Base-by-base conservation (phyloP, 2,329 filamentous ascomycete genomes). In the Calonectria pteridis region DNA sequence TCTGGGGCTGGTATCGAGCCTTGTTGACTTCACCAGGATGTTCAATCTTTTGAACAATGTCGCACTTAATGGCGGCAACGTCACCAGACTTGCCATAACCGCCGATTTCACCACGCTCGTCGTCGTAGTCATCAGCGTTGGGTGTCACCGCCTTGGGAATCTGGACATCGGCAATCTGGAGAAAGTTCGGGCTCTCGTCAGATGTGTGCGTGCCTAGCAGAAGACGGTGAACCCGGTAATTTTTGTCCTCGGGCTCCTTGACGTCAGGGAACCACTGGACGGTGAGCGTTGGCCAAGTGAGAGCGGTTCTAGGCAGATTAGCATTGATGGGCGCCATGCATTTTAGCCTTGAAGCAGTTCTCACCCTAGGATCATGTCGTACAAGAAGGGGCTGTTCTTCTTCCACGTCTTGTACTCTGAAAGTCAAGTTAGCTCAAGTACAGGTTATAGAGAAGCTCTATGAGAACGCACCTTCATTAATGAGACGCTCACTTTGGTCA, bases 331-430 rank as follows among this genome's bases (percentile, higher is more conserved):
- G 49, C 29, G 67, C 23, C 67, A 66, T 40, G 29, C 29, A 67
- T 50, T 49, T 31, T 13, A 16, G 55, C 1, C 67, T 64, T 53
- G 11, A 75, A 72, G 29, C 40, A 3, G n/a, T 69, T n/a, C 73
- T 77, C 85, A 93, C 92, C 93, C 96, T 76, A 98, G 90, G 77
- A 99, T 97, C 92, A 98, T 95, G 84, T 99, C 97, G 85, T 99
- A 99, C 80, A 99, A 93, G 83, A 98, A 98, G 4, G 97, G 96
- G 77, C 94, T 95, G 86, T 99, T 99, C 89, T 99, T 99, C 90
- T 99, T 99, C 97, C 97, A 99, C 78, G 96, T 98, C 85, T 99
- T 99, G 91, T 99, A 99, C 85, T 99, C 97, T 95, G 80, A 50
- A 40, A 23, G 40, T 26, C 49, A 33, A 58, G 59, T 82, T 67